phyloP scores from a whole-genome alignment of 768 basidiomycete genomes.

The Auriscalpium microsporum region DNA sequence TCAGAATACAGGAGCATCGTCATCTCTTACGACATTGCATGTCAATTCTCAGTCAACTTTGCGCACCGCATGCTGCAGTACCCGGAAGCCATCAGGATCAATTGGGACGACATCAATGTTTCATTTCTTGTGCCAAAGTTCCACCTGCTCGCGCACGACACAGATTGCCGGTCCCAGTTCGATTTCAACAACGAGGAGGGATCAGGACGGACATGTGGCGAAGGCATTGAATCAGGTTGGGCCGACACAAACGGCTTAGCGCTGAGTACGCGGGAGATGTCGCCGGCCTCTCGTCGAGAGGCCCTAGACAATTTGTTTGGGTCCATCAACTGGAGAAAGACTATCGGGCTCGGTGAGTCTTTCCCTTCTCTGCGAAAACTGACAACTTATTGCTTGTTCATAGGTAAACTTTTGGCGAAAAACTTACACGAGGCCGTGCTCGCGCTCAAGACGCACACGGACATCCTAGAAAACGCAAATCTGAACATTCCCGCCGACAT shows the following conservation, averaged over 20 bases:
- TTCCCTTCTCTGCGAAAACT: not conserved
- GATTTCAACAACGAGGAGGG: slow-evolving; percentile 6
- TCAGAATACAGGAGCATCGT: too few relatives aligned
- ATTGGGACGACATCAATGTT: not conserved
- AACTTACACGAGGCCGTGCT: not conserved
- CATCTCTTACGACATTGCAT: not conserved
- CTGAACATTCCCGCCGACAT: not conserved
- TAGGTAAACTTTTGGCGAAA: not conserved
- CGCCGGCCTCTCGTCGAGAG: slow-evolving; percentile 4
- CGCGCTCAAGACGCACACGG: not conserved
- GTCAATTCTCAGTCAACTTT: not conserved
- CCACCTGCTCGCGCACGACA: slow-evolving; percentile 11
- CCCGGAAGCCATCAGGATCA: not conserved
- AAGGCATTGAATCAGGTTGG: slow-evolving; percentile 15
- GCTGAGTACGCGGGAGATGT: slow-evolving; percentile 9
- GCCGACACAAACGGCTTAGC: slow-evolving; percentile 4
- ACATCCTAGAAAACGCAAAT: not conserved
- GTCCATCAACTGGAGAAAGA: slow-evolving; percentile 9
- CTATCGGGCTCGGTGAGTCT: not conserved
- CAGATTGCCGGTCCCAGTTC: slow-evolving; percentile 8
- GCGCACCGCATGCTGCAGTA: not conserved
- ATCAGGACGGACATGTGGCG: slow-evolving; percentile 12
- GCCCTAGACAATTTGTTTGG: slow-evolving; percentile 5
- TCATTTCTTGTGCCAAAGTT: not conserved
- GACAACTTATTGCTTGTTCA: too few relatives aligned